phyloP scores from a whole-genome alignment of 2,329 filamentous ascomycete genomes.

The Geosmithia flava region DNA sequence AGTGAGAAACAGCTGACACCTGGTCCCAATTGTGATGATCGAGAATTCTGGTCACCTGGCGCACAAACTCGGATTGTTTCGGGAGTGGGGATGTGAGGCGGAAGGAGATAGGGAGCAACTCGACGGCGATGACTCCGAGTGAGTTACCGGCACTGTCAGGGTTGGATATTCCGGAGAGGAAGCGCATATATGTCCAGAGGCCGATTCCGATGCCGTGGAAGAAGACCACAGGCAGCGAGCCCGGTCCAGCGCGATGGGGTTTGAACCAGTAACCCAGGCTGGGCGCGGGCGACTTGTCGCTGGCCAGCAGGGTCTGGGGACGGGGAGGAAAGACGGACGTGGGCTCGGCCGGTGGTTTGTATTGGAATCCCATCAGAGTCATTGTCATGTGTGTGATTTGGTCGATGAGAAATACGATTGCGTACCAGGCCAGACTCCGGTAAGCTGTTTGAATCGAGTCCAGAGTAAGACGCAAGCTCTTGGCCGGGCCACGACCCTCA shows the following conservation, averaged over 20 bases:
- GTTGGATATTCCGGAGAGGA: constrained; percentile 36
- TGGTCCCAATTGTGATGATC: constrained; percentile 41
- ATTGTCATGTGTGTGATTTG: constrained; percentile 33
- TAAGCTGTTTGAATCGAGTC: constrained; percentile 50
- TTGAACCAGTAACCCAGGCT: constrained; percentile 53
- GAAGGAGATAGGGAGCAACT: constrained; percentile 53
- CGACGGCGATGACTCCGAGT: constrained; percentile 52
- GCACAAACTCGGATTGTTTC: constrained; percentile 36
- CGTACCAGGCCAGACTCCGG: constrained; percentile 52
- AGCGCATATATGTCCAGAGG: constrained; percentile 47
- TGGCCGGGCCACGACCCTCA: constrained; percentile 41
- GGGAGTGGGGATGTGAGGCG: constrained; percentile 44
- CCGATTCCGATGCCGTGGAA: constrained; percentile 62
- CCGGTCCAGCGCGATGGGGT: constrained; percentile 38
- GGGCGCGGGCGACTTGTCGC: constrained; percentile 31
- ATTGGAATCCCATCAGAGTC: constrained; percentile 34
- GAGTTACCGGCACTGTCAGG: constrained; percentile 18
- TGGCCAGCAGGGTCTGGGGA: constrained; percentile 32
- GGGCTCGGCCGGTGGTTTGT: constrained; percentile 22
- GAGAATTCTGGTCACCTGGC: constrained; percentile 44
- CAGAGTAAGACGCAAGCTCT: constrained; percentile 50
- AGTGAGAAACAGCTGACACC: constrained; percentile 50
- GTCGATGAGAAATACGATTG: constrained; percentile 42
- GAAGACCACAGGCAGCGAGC: constrained; percentile 48
- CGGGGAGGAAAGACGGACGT: constrained; percentile 42